Evolutionary conservation across 2,329 filamentous ascomycete species (phyloP).

Genomic region (Venturiaceae sp.): DNA sequence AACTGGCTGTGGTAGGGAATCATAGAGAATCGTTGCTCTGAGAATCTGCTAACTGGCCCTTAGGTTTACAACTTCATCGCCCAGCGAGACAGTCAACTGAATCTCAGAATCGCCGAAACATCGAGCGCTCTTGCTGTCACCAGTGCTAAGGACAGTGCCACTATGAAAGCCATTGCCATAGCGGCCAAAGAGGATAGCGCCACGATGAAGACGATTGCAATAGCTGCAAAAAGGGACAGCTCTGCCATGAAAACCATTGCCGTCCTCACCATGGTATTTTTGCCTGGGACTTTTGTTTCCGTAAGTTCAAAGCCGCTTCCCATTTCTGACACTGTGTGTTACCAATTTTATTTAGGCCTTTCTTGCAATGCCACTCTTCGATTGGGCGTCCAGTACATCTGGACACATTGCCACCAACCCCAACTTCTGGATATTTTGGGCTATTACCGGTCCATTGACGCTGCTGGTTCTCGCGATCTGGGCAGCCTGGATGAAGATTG

Average conservation of each 20-base stretch:
- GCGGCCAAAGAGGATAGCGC: constrained; percentile 20
- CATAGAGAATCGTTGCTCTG: too few species aligned
- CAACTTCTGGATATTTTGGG: constrained; percentile 7
- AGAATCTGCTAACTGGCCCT: too few species aligned
- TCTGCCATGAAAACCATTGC: constrained; percentile 29
- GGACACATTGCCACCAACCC: too few species aligned
- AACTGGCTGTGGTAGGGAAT: too few species aligned
- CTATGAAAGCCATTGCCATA: constrained; percentile 10
- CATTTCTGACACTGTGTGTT: too few species aligned
- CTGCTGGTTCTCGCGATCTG: not conserved
- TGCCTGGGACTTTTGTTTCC: constrained; percentile 32
- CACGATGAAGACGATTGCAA: constrained; percentile 18
- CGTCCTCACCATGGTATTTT: constrained; percentile 29
- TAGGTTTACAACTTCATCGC: not conserved
- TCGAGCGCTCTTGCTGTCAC: too few species aligned
- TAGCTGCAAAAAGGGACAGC: constrained; percentile 19
- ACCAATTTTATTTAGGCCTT: too few species aligned
- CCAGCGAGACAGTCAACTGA: not conserved
- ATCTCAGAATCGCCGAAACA: not conserved
- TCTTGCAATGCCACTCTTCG: too few species aligned
- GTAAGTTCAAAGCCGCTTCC: constrained; percentile 10
- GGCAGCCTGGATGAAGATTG: too few species aligned
- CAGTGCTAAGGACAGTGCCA: too few species aligned
- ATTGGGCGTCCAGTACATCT: too few species aligned
- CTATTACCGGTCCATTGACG: not conserved